phyloP scores from a whole-genome alignment of 1,284 basidiomycete genomes.

The Trichosporon asahii region DNA sequence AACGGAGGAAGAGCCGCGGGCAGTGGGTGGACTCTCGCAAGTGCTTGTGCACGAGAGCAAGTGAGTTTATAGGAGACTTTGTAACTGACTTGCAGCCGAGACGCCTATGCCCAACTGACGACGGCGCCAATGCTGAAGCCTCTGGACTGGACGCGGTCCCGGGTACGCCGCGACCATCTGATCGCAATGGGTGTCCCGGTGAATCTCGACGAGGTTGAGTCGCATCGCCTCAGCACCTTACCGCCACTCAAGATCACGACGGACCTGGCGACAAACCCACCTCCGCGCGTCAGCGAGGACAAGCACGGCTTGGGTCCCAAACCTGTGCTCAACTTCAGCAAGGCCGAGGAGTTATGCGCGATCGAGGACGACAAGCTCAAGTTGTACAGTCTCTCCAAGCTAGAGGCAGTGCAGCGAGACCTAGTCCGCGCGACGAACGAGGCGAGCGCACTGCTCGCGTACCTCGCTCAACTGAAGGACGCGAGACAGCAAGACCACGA shows the following conservation, averaged over 20 bases:
- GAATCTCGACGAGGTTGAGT: slow-evolving; percentile 84
- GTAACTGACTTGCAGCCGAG: slow-evolving; percentile 58
- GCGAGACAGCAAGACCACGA: slow-evolving; percentile 70
- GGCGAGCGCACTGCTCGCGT: slow-evolving; percentile 69
- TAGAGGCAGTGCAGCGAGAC: slow-evolving; percentile 66
- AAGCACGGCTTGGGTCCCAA: slow-evolving; percentile 64
- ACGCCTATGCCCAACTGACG: slow-evolving; percentile 64
- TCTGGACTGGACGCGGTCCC: slow-evolving; percentile 85
- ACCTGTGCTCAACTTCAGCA: slow-evolving; percentile 65
- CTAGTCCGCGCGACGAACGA: slow-evolving; percentile 66
- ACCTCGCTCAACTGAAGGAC: slow-evolving; percentile 76
- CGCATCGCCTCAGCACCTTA: slow-evolving; percentile 64
- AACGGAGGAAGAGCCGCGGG: slow-evolving; percentile 69
- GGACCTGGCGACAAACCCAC: slow-evolving; percentile 34
- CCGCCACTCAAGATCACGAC: slow-evolving; percentile 77
- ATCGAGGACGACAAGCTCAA: slow-evolving; percentile 65
- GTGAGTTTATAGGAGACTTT: slow-evolving; percentile 52
- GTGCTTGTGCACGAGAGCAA: slow-evolving; percentile 64
- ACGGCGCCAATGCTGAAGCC: slow-evolving; percentile 59
- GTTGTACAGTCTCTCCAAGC: slow-evolving; percentile 62
- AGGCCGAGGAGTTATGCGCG: slow-evolving; percentile 64
- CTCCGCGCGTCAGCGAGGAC: slow-evolving; percentile 54
- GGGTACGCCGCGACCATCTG: slow-evolving; percentile 79
- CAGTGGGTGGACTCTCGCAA: slow-evolving; percentile 73
- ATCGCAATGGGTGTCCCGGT: slow-evolving; percentile 86